Percentiles rank a stretch among this genome's conserved stretches.
phyloP scores from a whole-genome alignment of 129 eudicot genomes.

The Lactuca saligna region DNA sequence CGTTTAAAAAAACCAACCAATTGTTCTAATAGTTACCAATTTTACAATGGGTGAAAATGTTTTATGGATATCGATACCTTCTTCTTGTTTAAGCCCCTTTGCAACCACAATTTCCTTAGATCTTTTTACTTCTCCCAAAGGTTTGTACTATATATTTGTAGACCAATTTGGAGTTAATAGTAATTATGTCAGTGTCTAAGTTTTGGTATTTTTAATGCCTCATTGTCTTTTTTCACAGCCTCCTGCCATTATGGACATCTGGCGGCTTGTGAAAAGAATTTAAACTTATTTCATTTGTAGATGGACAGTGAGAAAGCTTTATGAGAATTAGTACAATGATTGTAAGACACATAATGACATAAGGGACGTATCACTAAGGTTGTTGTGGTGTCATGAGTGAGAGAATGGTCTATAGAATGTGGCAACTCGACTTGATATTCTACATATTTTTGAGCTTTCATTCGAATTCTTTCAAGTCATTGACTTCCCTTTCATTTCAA shows the following conservation, averaged over 20 bases:
- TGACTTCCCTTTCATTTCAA: background rate
- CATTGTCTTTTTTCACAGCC: constrained; percentile 12
- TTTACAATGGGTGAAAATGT: background rate
- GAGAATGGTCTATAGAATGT: background rate
- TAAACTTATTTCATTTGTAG: constrained; percentile 3
- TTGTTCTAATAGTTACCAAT: background rate
- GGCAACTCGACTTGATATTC: background rate
- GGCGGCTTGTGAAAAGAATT: background rate
- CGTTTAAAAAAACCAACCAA: background rate
- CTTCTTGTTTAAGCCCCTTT: background rate
- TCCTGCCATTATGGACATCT: background rate
- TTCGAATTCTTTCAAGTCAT: background rate
- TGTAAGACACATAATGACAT: constrained; percentile 9
- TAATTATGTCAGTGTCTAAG: background rate
- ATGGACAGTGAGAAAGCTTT: constrained; percentile 9
- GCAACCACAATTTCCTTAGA: background rate
- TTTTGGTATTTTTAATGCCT: background rate
- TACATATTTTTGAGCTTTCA: too few species aligned
- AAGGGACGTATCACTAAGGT: constrained; percentile 13
- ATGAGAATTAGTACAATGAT: background rate
- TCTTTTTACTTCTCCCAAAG: background rate
- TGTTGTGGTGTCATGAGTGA: constrained; percentile 3
- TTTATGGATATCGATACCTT: background rate
- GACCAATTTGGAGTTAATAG: background rate
- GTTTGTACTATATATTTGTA: constrained; percentile 5